A percentile compares a stretch with the other conserved stretches of the same genome.
These are phyloP conservation scores for Cyclocybe aegerita DNA, from an alignment of 768 basidiomycete genomes.

Conservation along the genomic window DNA sequence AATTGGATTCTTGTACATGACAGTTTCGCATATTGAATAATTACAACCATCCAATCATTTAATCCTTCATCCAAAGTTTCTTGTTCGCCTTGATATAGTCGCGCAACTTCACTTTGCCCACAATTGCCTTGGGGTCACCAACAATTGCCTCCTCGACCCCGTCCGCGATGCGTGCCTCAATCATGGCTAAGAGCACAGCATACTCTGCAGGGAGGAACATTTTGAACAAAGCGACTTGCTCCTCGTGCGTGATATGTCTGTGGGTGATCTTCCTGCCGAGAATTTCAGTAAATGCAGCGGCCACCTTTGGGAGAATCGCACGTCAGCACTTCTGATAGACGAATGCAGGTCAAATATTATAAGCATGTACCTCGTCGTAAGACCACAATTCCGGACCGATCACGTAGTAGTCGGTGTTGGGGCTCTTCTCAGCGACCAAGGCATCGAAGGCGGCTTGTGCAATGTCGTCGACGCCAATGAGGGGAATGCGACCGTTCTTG, in stretches of 20 bases:
- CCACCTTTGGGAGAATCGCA: background rate
- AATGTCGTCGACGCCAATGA: conserved; percentile 22
- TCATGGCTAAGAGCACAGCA: too few species aligned
- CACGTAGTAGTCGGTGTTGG: conserved; percentile 1
- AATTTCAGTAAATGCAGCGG: conserved; percentile 9
- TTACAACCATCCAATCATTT: too few species aligned
- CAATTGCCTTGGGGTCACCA: background rate
- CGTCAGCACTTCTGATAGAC: too few species aligned
- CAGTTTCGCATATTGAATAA: too few species aligned
- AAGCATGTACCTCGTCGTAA: conserved; percentile 5
- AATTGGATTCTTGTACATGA: too few species aligned
- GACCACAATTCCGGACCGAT: conserved; percentile 6
- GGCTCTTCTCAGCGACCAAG: conserved; percentile 13
- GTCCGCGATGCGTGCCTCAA: too few species aligned
- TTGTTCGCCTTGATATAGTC: conserved; percentile 21
- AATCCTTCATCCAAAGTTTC: conserved; percentile 6
- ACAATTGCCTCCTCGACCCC: too few species aligned
- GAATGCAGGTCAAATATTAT: too few species aligned
- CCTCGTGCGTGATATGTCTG: too few species aligned
- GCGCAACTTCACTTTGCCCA: conserved; percentile 9
- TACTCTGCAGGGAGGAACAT: too few species aligned
- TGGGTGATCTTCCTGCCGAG: too few species aligned
- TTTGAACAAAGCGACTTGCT: too few species aligned
- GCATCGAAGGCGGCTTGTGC: conserved; percentile 25
- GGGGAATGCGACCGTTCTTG: conserved; percentile 18